A percentile compares a stretch with the other conserved stretches of the same genome.
Conservation (phyloP, 2,329 filamentous ascomycete genomes). For the Beauveria medogensis region DNA sequence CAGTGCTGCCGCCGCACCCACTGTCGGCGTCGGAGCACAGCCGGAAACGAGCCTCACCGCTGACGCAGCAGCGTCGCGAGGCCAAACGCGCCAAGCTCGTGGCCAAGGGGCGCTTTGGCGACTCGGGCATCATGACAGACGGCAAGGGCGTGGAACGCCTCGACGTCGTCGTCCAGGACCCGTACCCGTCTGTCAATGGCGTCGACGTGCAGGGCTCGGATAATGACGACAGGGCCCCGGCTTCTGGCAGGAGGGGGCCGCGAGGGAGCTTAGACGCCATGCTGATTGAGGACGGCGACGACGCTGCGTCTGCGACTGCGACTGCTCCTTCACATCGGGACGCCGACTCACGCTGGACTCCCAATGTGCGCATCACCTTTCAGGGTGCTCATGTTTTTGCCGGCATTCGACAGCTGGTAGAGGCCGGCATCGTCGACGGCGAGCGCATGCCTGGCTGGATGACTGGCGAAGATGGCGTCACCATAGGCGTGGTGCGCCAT, state of each 20-base stretch:
- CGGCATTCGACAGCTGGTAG: conserved; percentile 69
- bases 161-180: conserved; percentile 52
- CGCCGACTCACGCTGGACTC: conserved; percentile 23
- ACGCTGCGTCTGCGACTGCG: background rate
- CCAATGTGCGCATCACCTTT: conserved; percentile 54
- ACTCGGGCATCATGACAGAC: conserved; percentile 45
- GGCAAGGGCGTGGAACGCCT: conserved; percentile 54
- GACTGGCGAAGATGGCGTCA: conserved; percentile 79
- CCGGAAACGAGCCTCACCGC: conserved; percentile 20
- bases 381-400: conserved; percentile 73
- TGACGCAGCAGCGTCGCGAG: conserved; percentile 24
- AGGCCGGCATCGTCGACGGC: conserved; percentile 67
- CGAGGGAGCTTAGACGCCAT: conserved; percentile 24
- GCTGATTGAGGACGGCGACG: conserved; percentile 22
- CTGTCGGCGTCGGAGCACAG: conserved; percentile 27
- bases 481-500: conserved; percentile 58
- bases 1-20: conserved; percentile 38
- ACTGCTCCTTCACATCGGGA: background rate
- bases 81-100: conserved; percentile 52
- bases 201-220: conserved; percentile 12
- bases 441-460: conserved; percentile 81
- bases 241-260: conserved; percentile 7
- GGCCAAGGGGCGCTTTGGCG: conserved; percentile 64
- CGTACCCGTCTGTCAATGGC: conserved; percentile 34
- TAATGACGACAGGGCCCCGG: conserved; percentile 8